phyloP scores from a whole-genome alignment of 2,329 filamentous ascomycete species.

The Aspergillus bombycis region DNA sequence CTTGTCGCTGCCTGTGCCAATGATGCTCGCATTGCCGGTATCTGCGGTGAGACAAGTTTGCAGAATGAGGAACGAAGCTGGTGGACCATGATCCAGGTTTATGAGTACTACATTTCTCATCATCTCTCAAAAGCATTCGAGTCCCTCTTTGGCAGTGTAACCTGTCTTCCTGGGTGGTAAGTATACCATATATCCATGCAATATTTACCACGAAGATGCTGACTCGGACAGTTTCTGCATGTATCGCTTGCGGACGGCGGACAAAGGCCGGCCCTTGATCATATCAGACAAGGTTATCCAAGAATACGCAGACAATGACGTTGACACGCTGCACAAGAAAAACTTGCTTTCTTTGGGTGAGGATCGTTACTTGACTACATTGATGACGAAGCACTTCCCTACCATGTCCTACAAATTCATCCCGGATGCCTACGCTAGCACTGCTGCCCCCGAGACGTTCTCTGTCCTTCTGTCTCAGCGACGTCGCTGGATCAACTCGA shows the following conservation, averaged over 20 bases:
- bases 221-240: conserved; percentile 81
- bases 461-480: conserved; percentile 93
- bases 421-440: conserved; percentile 88
- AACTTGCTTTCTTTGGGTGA: conserved; percentile 92
- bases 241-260: conserved; percentile 92
- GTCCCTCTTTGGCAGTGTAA: conserved; percentile 95
- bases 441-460: conserved; percentile 92
- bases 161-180: conserved; percentile 98
- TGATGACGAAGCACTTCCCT: conserved; percentile 98
- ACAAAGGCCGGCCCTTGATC: conserved; percentile 92
- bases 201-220: conserved; percentile 31
- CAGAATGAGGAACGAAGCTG: conserved; percentile 94
- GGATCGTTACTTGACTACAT: conserved; percentile 93
- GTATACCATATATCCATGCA: conserved; percentile 40
- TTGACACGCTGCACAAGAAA: conserved; percentile 94
- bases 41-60: conserved; percentile 94
- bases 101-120: conserved; percentile 99
- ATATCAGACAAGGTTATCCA: conserved; percentile 85
- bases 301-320: conserved; percentile 85
- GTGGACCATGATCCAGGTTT: conserved; percentile 99
- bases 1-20: conserved; percentile 91
- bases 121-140: conserved; percentile 96
- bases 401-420: conserved; percentile 96
- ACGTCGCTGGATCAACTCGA: conserved; percentile 99
- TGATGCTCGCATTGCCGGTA: conserved; percentile 93